Percentiles rank a stretch among this genome's conserved stretches.
Conservation (phyloP, 306 rosid genomes). For the Trichosanthes truncata region DNA sequence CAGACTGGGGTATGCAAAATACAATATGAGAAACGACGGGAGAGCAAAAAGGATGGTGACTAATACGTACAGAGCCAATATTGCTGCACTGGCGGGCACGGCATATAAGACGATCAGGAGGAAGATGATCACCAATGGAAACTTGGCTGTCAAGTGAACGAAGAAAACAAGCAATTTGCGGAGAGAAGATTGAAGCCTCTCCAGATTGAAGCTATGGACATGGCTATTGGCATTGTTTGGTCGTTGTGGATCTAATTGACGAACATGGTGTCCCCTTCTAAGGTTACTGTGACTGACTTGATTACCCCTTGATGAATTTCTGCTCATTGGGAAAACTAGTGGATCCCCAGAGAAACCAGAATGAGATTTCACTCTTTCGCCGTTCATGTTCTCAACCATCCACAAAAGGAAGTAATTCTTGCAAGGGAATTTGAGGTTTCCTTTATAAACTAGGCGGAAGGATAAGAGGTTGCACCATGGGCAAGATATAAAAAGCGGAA, state of each 20-base stretch:
- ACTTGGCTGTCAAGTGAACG: slow-evolving; percentile 81
- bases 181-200: slow-evolving; percentile 41
- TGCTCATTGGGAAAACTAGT: slow-evolving; percentile 37
- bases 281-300: slow-evolving; percentile 36
- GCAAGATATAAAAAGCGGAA: slow-evolving; percentile 90
- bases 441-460: slow-evolving; percentile 72
- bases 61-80: slow-evolving; percentile 74
- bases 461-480: slow-evolving; percentile 97
- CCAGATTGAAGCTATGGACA: slow-evolving; percentile 38
- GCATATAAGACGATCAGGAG: slow-evolving; percentile 75
- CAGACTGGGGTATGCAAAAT: slow-evolving; percentile 92
- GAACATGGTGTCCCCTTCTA: slow-evolving; percentile 47
- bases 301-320: slow-evolving; percentile 31
- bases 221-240: slow-evolving; percentile 22
- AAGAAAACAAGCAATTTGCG: slow-evolving; percentile 64
- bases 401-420: slow-evolving; percentile 98
- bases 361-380: slow-evolving; percentile 62
- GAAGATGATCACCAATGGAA: slow-evolving; percentile 78
- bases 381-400: slow-evolving; percentile 99
- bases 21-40: slow-evolving; percentile 81
- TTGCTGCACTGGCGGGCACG: slow-evolving; percentile 87
- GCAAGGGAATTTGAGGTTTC: slow-evolving; percentile 75
- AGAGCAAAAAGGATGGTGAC: slow-evolving; percentile 79
- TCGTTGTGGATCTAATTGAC: slow-evolving; percentile 33
- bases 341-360: slow-evolving; percentile 50